phyloP scores from a whole-genome alignment of 2,329 filamentous ascomycete genomes.

The Thielaviopsis musarum region DNA sequence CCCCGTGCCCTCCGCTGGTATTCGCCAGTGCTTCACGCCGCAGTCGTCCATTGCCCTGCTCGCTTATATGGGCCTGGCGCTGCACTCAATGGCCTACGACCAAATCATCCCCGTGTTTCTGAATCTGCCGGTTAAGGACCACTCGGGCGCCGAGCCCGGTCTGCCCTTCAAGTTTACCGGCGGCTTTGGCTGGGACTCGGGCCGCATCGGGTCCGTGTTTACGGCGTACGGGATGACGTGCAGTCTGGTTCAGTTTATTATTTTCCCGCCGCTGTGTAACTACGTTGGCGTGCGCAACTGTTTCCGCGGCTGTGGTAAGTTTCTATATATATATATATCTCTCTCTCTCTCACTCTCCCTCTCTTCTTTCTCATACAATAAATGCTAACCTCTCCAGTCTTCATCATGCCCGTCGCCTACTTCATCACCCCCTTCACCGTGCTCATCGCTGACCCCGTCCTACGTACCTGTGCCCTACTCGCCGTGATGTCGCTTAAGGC shows the following conservation, averaged over 20 bases:
- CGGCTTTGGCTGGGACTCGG: constrained; percentile 58
- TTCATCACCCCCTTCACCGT: constrained; percentile 67
- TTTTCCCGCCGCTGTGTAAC: constrained; percentile 63
- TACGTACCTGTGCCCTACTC: constrained; percentile 47
- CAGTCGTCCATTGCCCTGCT: constrained; percentile 62
- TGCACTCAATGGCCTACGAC: constrained; percentile 74
- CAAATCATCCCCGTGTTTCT: constrained; percentile 80
- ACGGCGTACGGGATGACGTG: constrained; percentile 66
- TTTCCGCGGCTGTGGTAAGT: constrained; percentile 44
- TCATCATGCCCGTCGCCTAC: constrained; percentile 60
- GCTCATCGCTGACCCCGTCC: constrained; percentile 31
- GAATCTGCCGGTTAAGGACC: constrained; percentile 46
- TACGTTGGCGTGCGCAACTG: constrained; percentile 59
- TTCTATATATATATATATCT: background rate
- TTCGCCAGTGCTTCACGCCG: constrained; percentile 51
- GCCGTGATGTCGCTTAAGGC: constrained; percentile 57
- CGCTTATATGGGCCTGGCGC: constrained; percentile 63
- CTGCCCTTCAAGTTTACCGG: constrained; percentile 70
- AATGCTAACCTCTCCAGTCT: constrained; percentile 21
- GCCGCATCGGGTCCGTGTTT: constrained; percentile 70
- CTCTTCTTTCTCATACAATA: background rate
- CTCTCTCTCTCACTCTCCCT: background rate
- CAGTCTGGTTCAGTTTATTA: constrained; percentile 67
- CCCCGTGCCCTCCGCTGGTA: constrained; percentile 19
- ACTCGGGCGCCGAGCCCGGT: constrained; percentile 36